Evolutionary conservation across 2,329 filamentous ascomycete genomes (phyloP).

Genomic region (Calonectria hongkongensis): DNA sequence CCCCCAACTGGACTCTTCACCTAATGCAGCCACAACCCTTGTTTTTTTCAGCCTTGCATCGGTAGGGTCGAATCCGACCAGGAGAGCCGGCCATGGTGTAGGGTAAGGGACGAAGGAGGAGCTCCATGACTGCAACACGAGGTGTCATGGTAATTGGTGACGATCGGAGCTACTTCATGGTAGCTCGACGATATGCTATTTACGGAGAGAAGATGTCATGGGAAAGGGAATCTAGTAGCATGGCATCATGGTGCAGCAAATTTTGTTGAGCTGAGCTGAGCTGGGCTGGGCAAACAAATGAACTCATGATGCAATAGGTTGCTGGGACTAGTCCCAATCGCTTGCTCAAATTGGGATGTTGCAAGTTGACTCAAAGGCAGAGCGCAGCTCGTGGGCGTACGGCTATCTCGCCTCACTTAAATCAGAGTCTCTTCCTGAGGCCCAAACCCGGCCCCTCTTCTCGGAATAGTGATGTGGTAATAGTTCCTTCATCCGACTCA

Average conservation of each 20-base stretch:
- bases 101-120: conserved; percentile 1
- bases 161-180: conserved; percentile 7
- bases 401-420: conserved; percentile 24
- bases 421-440: not conserved
- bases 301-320: not conserved
- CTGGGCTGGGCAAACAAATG: not conserved
- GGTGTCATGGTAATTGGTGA: conserved; percentile 6
- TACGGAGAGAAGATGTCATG: not conserved
- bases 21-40: not conserved
- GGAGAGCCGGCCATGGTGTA: not conserved
- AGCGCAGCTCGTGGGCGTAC: not conserved
- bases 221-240: not conserved
- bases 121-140: conserved; percentile 9
- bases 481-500: not conserved
- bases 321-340: not conserved
- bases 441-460: conserved; percentile 5
- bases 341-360: not conserved
- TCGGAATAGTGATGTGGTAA: not conserved
- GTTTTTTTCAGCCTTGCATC: conserved; percentile 20
- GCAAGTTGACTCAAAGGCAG: conserved; percentile 12
- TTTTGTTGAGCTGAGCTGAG: not conserved
- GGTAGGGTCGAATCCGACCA: not conserved
- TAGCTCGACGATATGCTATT: not conserved
- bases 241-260: not conserved
- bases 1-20: too few relatives aligned